Percentiles rank a stretch among this genome's conserved stretches.
These are phyloP conservation scores for Adansonia digitata DNA, from an alignment of 345 rosid genomes.

Conservation along the genomic window DNA sequence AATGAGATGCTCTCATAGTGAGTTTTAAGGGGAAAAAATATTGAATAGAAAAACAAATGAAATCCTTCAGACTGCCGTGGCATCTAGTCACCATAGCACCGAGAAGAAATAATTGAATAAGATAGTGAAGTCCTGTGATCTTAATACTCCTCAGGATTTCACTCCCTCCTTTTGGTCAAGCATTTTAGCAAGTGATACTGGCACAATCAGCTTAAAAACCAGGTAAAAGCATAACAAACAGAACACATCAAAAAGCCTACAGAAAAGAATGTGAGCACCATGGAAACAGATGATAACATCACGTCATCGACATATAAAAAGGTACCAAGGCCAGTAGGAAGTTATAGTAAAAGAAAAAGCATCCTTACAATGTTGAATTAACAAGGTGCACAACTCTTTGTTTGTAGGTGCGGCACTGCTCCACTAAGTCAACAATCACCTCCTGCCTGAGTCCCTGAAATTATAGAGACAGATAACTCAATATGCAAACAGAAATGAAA, in stretches of 20 bases:
- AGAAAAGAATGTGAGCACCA: neutral
- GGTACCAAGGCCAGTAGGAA: neutral
- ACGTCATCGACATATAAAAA: neutral
- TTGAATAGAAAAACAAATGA: neutral
- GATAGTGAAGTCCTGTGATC: neutral
- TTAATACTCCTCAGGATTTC: neutral
- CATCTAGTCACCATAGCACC: neutral
- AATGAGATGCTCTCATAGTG: neutral
- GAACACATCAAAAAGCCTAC: neutral
- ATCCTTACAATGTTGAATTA: constrained; percentile 86
- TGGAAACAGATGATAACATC: neutral
- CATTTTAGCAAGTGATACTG: neutral
- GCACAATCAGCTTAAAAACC: neutral
- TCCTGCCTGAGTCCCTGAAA: constrained; percentile 90
- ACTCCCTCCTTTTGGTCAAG: neutral
- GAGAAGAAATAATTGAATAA: neutral
- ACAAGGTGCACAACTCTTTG: constrained; percentile 98
- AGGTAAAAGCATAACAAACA: neutral
- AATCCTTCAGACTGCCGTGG: neutral
- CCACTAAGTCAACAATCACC: constrained; percentile 95
- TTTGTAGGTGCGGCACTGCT: constrained; percentile 92
- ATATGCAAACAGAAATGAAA: constrained; percentile 4
- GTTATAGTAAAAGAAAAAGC: neutral
- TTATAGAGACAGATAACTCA: constrained; percentile 16
- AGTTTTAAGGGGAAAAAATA: neutral